A percentile compares a stretch with the other conserved stretches of the same genome.
These are phyloP conservation scores for Pelargonium cotyledonis DNA, from an alignment of 441 rosid species.

Conservation along the genomic window DNA sequence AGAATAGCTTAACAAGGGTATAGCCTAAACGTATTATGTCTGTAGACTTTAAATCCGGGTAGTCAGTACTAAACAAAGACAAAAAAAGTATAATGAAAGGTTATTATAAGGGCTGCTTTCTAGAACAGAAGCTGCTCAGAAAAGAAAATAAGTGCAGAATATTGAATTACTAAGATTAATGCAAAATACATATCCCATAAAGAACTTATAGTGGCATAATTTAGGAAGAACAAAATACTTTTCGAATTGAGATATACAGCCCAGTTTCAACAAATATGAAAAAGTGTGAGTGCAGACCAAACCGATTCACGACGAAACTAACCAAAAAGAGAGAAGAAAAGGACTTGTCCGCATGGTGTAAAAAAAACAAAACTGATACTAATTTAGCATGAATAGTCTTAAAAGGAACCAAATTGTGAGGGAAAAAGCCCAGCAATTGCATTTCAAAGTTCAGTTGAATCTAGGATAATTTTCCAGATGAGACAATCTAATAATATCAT, in stretches of 20 bases:
- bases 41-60: no score
- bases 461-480: neutral
- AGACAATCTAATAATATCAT: slow-evolving; percentile 6
- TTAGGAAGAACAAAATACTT: neutral
- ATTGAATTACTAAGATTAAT: slow-evolving; percentile 2
- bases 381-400: neutral
- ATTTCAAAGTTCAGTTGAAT: neutral
- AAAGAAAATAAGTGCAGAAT: neutral
- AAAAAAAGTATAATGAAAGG: no score
- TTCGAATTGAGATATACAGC: neutral
- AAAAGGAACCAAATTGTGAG: neutral
- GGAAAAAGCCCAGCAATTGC: no score
- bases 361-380: neutral
- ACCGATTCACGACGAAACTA: neutral
- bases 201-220: neutral
- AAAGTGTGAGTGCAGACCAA: neutral
- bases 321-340: neutral
- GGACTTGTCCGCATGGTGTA: neutral
- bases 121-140: neutral
- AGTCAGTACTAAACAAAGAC: no score
- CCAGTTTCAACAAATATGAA: neutral
- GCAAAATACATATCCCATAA: neutral
- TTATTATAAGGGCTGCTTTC: neutral
- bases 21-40: no score
- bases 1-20: no score